Percentiles rank a stretch among this genome's conserved stretches.
Evolutionary conservation across 225 moss, liverwort and hornwort genomes (phyloP).

Genomic region (Sphagnum tenellum): DNA sequence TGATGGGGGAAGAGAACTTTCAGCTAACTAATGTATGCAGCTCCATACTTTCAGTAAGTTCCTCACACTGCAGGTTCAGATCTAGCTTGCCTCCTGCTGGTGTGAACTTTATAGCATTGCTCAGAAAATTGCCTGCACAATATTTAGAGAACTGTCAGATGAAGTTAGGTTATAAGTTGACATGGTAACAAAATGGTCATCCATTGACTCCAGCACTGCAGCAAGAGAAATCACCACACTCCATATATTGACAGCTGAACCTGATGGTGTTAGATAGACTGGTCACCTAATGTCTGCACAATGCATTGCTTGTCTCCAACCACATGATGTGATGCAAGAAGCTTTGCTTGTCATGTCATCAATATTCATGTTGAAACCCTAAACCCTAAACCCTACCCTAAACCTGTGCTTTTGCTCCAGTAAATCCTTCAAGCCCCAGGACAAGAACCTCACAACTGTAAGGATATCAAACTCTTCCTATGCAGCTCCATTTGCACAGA

Average conservation of each 20-base stretch:
- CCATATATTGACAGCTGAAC: not conserved
- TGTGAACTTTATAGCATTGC: conserved; percentile 28
- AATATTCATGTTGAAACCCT: conserved; percentile 12
- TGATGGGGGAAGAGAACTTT: conserved; percentile 1
- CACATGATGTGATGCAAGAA: conserved; percentile 10
- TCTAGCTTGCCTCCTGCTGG: conserved; percentile 14
- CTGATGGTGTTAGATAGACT: not conserved
- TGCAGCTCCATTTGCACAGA: conserved; percentile 14
- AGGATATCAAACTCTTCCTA: conserved; percentile 18
- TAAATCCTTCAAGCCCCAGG: conserved; percentile 21
- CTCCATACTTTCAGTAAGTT: conserved; percentile 32
- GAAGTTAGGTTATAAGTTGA: too few relatives aligned
- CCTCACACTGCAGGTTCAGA: conserved; percentile 13
- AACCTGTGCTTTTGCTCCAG: conserved; percentile 18
- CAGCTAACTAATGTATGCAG: not conserved
- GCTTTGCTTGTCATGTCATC: conserved; percentile 10
- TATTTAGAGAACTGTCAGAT: too few relatives aligned
- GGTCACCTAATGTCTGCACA: conserved; percentile 16
- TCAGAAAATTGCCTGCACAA: conserved; percentile 61
- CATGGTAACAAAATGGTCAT: too few relatives aligned
- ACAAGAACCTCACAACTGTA: conserved; percentile 17
- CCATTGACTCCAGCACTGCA: too few relatives aligned
- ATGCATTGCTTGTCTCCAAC: conserved; percentile 20
- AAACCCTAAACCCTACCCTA: too few relatives aligned
- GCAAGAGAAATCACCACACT: not conserved